Percentiles rank a stretch among this genome's conserved stretches.
phyloP scores from a whole-genome alignment of 2,329 filamentous ascomycete genomes.

The Eutypa lata region DNA sequence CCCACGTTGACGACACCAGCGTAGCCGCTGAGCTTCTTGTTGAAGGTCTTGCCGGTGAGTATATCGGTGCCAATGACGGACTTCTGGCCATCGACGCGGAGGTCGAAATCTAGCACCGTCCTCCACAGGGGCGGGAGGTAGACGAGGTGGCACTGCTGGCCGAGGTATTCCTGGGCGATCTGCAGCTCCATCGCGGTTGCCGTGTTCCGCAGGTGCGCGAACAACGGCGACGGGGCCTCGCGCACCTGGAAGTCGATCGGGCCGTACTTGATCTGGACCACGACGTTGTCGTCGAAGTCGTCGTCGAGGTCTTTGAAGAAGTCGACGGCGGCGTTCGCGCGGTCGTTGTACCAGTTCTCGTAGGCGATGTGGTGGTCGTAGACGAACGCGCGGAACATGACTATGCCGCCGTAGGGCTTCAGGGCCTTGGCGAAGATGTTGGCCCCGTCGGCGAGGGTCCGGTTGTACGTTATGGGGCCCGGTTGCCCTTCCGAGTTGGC shows the following conservation, averaged over 20 bases:
- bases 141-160: conserved; percentile 66
- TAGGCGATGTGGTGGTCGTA: conserved; percentile 58
- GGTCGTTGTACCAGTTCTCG: conserved; percentile 61
- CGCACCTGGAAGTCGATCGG: conserved; percentile 73
- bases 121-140: conserved; percentile 69
- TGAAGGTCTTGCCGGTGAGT: conserved; percentile 57
- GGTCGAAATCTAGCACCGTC: conserved; percentile 63
- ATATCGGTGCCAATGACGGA: conserved; percentile 57
- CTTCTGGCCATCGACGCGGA: conserved; percentile 54
- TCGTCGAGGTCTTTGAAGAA: conserved; percentile 64
- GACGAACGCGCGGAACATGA: conserved; percentile 72
- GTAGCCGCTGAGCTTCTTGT: conserved; percentile 55
- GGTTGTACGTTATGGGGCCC: conserved; percentile 66
- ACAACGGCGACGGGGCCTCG: conserved; percentile 64
- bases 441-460: conserved; percentile 64
- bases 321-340: conserved; percentile 67
- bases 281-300: conserved; percentile 66
- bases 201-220: conserved; percentile 47
- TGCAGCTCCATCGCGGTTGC: conserved; percentile 60
- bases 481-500: conserved; percentile 71
- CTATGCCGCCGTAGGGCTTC: conserved; percentile 55
- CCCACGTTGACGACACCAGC: conserved; percentile 68
- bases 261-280: conserved; percentile 72
- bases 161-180: conserved; percentile 67
- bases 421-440: conserved; percentile 64